Conservation (phyloP, 345 rosid genomes). For the Excoecaria cochinchinensis region DNA sequence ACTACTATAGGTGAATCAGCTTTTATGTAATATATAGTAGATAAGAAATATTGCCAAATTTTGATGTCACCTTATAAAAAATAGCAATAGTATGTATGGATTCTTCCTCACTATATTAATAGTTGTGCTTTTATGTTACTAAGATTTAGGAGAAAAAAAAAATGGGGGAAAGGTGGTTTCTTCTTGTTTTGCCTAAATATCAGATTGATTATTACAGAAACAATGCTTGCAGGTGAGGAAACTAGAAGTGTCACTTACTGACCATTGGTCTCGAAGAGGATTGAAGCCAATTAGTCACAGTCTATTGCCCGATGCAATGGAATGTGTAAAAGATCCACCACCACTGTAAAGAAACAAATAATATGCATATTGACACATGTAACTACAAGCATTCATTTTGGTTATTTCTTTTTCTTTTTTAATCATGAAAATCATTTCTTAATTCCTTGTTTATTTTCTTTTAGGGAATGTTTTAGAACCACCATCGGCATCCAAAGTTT, state of each 20-base stretch:
- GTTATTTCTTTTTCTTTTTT: not conserved
- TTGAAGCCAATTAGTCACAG: slow-evolving; percentile 58
- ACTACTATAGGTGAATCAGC: too few relatives aligned
- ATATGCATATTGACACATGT: slow-evolving; percentile 11
- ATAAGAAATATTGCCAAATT: not conserved
- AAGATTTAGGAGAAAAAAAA: not conserved
- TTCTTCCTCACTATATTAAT: too few relatives aligned
- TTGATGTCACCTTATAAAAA: too few relatives aligned
- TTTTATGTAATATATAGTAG: too few relatives aligned
- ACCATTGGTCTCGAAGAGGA: slow-evolving; percentile 64
- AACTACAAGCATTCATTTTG: slow-evolving; percentile 3
- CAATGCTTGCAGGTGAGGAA: slow-evolving; percentile 70
- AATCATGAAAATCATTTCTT: not conserved
- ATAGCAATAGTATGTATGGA: too few relatives aligned
- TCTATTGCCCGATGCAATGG: slow-evolving; percentile 57
- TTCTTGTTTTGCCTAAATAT: not conserved
- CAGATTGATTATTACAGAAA: slow-evolving; percentile 11
- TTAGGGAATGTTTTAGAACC: too few relatives aligned
- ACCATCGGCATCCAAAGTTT: not conserved
- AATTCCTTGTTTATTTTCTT: not conserved
- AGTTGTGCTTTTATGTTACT: too few relatives aligned
- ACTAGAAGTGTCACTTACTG: slow-evolving; percentile 58
- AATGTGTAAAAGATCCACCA: slow-evolving; percentile 58
- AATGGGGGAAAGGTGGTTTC: not conserved
- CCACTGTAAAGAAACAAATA: slow-evolving; percentile 32